phyloP scores from a whole-genome alignment of 306 rosid species.

The cucumber (Cucumis sativus) region DNA sequence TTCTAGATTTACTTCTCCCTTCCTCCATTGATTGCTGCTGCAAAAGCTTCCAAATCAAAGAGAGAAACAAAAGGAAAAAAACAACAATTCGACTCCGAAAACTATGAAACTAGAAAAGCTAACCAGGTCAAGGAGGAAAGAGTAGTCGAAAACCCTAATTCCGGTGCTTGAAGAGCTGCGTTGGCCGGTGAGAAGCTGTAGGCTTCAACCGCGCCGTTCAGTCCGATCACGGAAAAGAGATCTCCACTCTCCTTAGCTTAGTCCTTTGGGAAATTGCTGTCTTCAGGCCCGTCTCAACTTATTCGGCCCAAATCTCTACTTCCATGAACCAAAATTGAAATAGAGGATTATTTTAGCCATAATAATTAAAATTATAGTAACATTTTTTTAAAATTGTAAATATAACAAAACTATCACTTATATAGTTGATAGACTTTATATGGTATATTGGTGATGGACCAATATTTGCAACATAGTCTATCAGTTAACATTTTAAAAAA shows the following conservation, averaged over 20 bases:
- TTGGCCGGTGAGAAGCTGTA: not conserved
- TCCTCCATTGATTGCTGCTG: not conserved
- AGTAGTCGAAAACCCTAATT: conserved; percentile 2
- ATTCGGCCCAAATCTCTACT: no score
- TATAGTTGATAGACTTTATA: no score
- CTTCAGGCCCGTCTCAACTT: no score
- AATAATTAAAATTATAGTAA: no score
- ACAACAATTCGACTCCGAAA: not conserved
- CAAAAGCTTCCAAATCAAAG: not conserved
- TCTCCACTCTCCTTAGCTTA: not conserved
- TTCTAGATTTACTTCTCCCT: not conserved
- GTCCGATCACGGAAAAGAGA: not conserved
- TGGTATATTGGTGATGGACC: no score
- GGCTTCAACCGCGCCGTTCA: not conserved
- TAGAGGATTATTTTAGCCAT: no score
- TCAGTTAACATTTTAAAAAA: no score
- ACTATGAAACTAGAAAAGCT: not conserved
- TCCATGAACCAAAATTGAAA: no score
- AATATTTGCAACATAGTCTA: no score
- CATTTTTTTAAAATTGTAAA: no score
- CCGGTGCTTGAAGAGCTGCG: not conserved
- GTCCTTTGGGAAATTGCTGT: no score
- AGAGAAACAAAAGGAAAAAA: not conserved
- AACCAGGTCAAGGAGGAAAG: not conserved
- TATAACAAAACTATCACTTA: no score